These are phyloP conservation scores for Scenedesmus sp. DNA, from an alignment of 163 green algal genomes.

Conservation along the genomic window DNA sequence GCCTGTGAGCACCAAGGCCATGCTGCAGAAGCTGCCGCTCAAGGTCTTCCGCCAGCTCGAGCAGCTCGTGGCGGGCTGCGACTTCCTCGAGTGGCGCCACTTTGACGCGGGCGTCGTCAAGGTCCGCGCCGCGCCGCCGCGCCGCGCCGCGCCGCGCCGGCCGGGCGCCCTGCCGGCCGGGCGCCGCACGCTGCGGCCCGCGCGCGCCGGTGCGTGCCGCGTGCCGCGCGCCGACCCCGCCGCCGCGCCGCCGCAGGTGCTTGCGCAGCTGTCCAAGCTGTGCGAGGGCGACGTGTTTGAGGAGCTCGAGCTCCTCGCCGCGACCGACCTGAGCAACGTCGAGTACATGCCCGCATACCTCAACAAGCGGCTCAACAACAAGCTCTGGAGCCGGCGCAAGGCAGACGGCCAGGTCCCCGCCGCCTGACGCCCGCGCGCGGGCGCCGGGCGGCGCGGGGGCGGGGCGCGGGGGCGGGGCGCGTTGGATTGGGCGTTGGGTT, in stretches of 20 bases:
- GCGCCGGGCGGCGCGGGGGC: too few species aligned
- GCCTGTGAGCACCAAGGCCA: conserved; percentile 47
- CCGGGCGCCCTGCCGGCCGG: too few species aligned
- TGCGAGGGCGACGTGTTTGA: conserved; percentile 65
- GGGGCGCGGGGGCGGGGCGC: too few species aligned
- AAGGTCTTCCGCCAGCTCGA: conserved; percentile 62
- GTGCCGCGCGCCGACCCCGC: too few species aligned
- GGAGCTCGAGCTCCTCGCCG: conserved; percentile 59
- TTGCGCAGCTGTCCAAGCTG: conserved; percentile 65
- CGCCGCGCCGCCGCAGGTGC: conserved; percentile 53
- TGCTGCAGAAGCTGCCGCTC: conserved; percentile 44
- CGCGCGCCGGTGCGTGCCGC: too few species aligned
- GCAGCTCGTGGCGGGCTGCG: conserved; percentile 54
- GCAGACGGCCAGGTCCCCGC: conserved; percentile 16
- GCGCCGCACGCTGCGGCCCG: too few species aligned
- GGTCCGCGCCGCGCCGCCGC: background rate
- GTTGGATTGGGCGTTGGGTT: too few species aligned
- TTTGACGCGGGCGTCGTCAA: conserved; percentile 66
- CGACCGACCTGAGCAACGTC: conserved; percentile 55
- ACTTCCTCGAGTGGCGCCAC: conserved; percentile 70
- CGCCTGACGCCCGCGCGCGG: too few species aligned
- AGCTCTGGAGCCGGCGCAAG: conserved; percentile 46
- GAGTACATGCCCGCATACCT: conserved; percentile 72
- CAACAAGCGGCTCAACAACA: conserved; percentile 75
- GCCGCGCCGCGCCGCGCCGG: too few species aligned